Evolutionary conservation across 176 grass and related monocot species (phyloP).

Genomic region (Alopecurus myosuroides): DNA sequence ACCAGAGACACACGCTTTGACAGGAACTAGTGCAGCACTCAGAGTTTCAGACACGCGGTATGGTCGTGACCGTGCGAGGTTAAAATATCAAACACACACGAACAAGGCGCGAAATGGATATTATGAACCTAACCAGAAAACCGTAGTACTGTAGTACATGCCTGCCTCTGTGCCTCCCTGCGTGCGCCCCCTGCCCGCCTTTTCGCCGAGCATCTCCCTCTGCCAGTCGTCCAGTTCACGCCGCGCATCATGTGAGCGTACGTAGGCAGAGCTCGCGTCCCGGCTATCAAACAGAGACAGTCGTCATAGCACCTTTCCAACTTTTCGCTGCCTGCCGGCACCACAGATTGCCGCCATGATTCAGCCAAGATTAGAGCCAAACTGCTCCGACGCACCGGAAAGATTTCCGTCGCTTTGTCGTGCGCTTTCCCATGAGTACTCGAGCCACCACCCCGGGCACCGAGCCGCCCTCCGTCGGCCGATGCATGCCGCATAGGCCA

Average conservation of each 20-base stretch:
- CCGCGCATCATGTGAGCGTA: constrained; percentile 21
- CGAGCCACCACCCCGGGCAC: background rate
- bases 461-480: background rate
- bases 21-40: too few relatives aligned
- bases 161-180: background rate
- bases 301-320: background rate
- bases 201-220: background rate
- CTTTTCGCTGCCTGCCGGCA: background rate
- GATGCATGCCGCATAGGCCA: background rate
- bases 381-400: background rate
- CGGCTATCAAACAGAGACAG: background rate
- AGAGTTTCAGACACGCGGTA: background rate
- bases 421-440: constrained; percentile 33
- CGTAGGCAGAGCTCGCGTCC: background rate
- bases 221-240: background rate
- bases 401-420: constrained; percentile 23
- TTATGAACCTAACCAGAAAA: too few relatives aligned
- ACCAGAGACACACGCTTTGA: too few relatives aligned
- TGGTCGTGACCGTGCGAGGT: background rate
- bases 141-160: background rate
- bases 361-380: constrained; percentile 15
- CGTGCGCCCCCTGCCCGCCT: background rate
- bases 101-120: background rate
- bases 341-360: constrained; percentile 43
- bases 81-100: background rate